phyloP scores from a whole-genome alignment of 2,329 filamentous ascomycete genomes.

The Atkinsonella hypoxylon region DNA sequence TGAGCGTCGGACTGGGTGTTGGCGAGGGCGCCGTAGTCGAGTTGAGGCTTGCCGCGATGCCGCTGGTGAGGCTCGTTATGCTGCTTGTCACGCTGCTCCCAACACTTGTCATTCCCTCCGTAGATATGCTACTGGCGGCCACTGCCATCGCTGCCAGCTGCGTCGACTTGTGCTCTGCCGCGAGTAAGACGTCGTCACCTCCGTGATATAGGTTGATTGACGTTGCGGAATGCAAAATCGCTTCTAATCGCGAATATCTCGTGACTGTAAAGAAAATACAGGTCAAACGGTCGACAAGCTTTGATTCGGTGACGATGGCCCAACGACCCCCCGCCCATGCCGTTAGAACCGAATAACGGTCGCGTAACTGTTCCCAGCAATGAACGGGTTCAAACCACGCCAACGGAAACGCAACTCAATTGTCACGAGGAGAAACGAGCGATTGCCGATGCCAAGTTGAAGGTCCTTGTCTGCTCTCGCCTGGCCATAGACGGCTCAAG shows the following conservation, averaged over 20 bases:
- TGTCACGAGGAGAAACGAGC: background rate
- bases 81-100: background rate
- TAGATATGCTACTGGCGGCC: background rate
- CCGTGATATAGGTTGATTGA: background rate
- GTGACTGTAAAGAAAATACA: background rate
- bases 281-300: background rate
- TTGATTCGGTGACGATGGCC: background rate
- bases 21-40: background rate
- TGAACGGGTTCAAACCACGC: background rate
- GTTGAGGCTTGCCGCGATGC: background rate
- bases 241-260: too few relatives aligned
- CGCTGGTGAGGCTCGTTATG: too few relatives aligned
- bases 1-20: background rate
- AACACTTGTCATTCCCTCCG: background rate
- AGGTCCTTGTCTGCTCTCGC: background rate
- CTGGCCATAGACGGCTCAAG: background rate
- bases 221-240: too few relatives aligned
- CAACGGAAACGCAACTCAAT: background rate
- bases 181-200: background rate
- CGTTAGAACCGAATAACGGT: background rate
- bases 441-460: background rate
- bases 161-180: background rate
- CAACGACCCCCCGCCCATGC: background rate
- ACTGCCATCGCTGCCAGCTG: background rate
- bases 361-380: background rate